A percentile compares a stretch with the other conserved stretches of the same genome.
phyloP scores from a whole-genome alignment of 2,329 filamentous ascomycete species.

The Knoxdaviesia capensis region DNA sequence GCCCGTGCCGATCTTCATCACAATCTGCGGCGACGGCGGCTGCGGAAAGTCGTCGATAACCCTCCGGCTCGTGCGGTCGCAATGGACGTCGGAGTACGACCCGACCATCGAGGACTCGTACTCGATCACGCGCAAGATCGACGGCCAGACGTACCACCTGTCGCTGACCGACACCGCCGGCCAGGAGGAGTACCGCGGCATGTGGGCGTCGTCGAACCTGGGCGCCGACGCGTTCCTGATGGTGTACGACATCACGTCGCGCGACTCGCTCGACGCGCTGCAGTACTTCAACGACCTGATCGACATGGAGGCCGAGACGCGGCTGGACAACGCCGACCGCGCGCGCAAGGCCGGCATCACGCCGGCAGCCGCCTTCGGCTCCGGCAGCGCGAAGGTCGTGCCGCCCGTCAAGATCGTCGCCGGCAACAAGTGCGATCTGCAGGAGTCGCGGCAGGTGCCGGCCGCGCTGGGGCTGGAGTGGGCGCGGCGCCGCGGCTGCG shows the following conservation, averaged over 20 bases:
- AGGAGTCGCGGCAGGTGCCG: constrained; percentile 46
- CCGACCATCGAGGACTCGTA: constrained; percentile 73
- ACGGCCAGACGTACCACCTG: constrained; percentile 64
- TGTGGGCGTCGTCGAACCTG: constrained; percentile 66
- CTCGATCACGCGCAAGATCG: constrained; percentile 59
- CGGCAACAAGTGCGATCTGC: constrained; percentile 72
- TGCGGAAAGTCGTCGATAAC: constrained; percentile 77
- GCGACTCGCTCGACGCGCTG: constrained; percentile 47
- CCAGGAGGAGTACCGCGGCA: constrained; percentile 77
- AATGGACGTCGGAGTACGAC: constrained; percentile 73
- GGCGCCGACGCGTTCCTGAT: constrained; percentile 66
- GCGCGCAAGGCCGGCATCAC: constrained; percentile 22
- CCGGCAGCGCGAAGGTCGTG: constrained; percentile 27
- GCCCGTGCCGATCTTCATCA: constrained; percentile 47
- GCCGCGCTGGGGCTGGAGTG: constrained; percentile 56
- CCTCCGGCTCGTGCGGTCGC: constrained; percentile 57
- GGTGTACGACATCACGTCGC: constrained; percentile 70
- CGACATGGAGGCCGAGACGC: constrained; percentile 59
- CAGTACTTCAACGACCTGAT: constrained; percentile 69
- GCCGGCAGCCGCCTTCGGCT: constrained; percentile 11
- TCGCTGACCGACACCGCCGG: constrained; percentile 67
- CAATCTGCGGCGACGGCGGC: constrained; percentile 71
- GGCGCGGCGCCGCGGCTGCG: constrained; percentile 51
- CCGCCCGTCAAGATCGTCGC: constrained; percentile 66
- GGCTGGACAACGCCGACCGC: constrained; percentile 39